A percentile compares a stretch with the other conserved stretches of the same genome.
phyloP scores from a whole-genome alignment of 805 yeast species.

The Clavispora vitiphila region DNA sequence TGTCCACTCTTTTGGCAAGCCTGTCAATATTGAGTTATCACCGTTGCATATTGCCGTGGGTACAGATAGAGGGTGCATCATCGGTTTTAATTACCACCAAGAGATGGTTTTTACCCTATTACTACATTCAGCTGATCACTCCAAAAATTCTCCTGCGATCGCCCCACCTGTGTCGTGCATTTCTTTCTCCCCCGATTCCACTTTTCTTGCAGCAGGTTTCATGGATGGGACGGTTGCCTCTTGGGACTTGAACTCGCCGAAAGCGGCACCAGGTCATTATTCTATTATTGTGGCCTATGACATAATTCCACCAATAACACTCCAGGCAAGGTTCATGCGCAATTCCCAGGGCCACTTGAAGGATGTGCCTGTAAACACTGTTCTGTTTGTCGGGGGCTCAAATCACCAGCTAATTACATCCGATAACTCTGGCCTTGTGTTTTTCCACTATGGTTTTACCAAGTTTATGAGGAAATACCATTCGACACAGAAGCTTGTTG shows the following conservation, averaged over 20 bases:
- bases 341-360: slow-evolving; percentile 27
- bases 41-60: slow-evolving; percentile 54
- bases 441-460: slow-evolving; percentile 60
- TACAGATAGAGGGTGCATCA: slow-evolving; percentile 59
- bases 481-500: slow-evolving; percentile 47
- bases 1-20: slow-evolving; percentile 19
- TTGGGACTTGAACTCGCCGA: slow-evolving; percentile 49
- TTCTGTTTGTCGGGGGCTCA: slow-evolving; percentile 26
- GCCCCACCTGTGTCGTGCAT: slow-evolving; percentile 42
- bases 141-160: background rate
- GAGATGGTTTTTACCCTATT: slow-evolving; percentile 40
- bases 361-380: slow-evolving; percentile 18
- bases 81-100: slow-evolving; percentile 70
- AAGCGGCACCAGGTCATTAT: background rate
- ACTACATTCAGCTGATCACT: background rate
- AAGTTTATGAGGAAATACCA: slow-evolving; percentile 49
- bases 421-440: slow-evolving; percentile 40
- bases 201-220: slow-evolving; percentile 65
- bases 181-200: slow-evolving; percentile 62
- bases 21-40: slow-evolving; percentile 20
- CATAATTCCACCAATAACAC: slow-evolving; percentile 6
- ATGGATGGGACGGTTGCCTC: slow-evolving; percentile 57
- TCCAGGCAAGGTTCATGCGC: slow-evolving; percentile 20
- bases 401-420: slow-evolving; percentile 26
- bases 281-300: slow-evolving; percentile 28